Base-by-base conservation (phyloP, 805 yeast genomes). In the Wickerhamomyces queroliae region DNA sequence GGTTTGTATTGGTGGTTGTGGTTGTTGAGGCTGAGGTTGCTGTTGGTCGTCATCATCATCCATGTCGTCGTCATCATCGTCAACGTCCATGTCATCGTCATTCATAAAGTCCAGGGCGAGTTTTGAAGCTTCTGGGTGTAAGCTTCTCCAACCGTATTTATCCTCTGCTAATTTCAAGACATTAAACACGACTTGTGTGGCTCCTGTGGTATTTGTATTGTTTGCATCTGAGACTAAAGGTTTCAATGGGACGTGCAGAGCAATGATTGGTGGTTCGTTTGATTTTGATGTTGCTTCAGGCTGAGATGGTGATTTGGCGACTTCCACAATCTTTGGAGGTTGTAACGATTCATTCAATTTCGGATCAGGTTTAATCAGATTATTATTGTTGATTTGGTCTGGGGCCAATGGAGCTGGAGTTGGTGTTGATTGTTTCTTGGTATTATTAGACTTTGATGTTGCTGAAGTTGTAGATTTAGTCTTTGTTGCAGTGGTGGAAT, bases 91-190 rank as follows among this genome's bases (percentile, higher is more conserved):
- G 22, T 72, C 78, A 39, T 74, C 82, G 38, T 71, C 81, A 44
- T 72, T 74, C 45, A 67, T 74, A 63, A 75, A 56, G 22, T 70
- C 64, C 41, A 76, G 79, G 27, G 74, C 63, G 2, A 80, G 77
- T 21, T 75, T 73, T 38, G 76, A 68, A 5, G 83, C 77, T 43
- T 75, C 74, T 0, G 90, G 90, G 50, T 81, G 87, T 39, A 83
- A 65, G 2, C 66, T 72, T 25, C 76, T 76, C 75, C 83, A 86
- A 4, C 95, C 96, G 58, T 87, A 87, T 59, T 84, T 84, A 36
- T 83, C 88, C 53, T 87, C 95, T 5, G 91, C 84, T 39, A 83
- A 61, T 48, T 78, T 76, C 56, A 82, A 59, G 23, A 87, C 85
- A 48, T 87, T 86, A 46, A 85, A 70, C 4, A 83, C 78, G 1